These are phyloP conservation scores for Sarocladiaceae sp. DNA, from an alignment of 2,329 filamentous ascomycete species.

Conservation along the genomic window DNA sequence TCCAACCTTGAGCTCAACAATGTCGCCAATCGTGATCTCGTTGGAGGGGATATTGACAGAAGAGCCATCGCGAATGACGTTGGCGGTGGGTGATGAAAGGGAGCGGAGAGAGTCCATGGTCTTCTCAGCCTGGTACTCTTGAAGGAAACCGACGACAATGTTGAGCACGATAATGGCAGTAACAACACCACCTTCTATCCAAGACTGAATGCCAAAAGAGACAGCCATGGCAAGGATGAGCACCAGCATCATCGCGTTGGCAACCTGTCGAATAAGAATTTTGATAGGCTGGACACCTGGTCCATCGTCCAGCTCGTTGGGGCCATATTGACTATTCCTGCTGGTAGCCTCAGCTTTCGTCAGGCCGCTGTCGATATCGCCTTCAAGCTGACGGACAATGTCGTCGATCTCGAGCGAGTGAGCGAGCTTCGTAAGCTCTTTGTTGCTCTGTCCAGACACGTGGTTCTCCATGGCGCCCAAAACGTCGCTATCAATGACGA, in stretches of 20 bases:
- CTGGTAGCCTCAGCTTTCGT: conserved; percentile 40
- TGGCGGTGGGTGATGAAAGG: conserved; percentile 36
- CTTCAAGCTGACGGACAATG: conserved; percentile 44
- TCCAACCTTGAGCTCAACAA: conserved; percentile 47
- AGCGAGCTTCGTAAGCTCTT: conserved; percentile 43
- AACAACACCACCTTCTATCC: conserved; percentile 55
- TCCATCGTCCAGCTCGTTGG: conserved; percentile 45
- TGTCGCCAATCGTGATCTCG: conserved; percentile 50
- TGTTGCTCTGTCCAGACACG: conserved; percentile 24
- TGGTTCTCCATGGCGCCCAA: conserved; percentile 14
- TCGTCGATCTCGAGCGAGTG: conserved; percentile 44
- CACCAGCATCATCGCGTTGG: conserved; percentile 52
- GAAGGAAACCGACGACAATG: conserved; percentile 44
- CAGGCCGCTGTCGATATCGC: conserved; percentile 47
- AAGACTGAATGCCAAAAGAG: conserved; percentile 51
- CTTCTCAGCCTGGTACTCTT: conserved; percentile 41
- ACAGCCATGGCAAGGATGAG: conserved; percentile 52
- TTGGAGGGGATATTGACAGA: conserved; percentile 30
- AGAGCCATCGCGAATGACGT: conserved; percentile 35
- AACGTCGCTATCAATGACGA: background rate
- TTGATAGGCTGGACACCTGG: conserved; percentile 45
- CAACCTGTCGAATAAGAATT: conserved; percentile 51
- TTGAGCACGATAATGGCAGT: conserved; percentile 52
- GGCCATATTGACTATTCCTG: conserved; percentile 45
- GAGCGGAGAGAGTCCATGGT: conserved; percentile 42